Evolutionary conservation across 225 moss, liverwort and hornwort genomes (phyloP).

Genomic region (Bryoerythrophyllum caledonicum): DNA sequence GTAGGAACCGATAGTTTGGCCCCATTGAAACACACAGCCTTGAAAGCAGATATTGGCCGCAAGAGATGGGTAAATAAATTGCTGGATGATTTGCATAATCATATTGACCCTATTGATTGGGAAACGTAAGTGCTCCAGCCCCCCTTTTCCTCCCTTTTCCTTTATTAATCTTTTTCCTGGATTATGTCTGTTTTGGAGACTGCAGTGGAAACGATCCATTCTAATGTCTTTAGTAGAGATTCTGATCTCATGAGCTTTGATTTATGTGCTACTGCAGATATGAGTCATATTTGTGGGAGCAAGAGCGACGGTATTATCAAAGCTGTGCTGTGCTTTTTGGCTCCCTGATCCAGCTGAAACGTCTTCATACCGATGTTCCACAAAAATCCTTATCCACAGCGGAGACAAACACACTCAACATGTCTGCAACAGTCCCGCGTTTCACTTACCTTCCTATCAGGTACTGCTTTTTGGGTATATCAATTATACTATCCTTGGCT

Average conservation of each 20-base stretch:
- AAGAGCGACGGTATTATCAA: slow-evolving; percentile 88
- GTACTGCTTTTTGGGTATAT: too few relatives aligned
- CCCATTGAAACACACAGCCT: slow-evolving; percentile 23
- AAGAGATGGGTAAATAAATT: slow-evolving; percentile 65
- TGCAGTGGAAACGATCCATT: background rate
- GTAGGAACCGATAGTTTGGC: slow-evolving; percentile 38
- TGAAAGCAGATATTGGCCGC: slow-evolving; percentile 54
- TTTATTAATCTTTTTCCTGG: slow-evolving; percentile 7
- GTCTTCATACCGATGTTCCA: slow-evolving; percentile 66
- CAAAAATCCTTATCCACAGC: slow-evolving; percentile 52
- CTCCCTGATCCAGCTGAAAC: slow-evolving; percentile 78
- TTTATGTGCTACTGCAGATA: slow-evolving; percentile 50
- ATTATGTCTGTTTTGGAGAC: background rate
- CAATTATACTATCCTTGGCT: background rate
- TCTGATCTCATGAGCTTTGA: background rate
- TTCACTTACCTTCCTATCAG: slow-evolving; percentile 96
- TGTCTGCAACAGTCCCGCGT: slow-evolving; percentile 81
- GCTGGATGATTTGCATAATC: slow-evolving; percentile 55
- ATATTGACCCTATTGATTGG: slow-evolving; percentile 96
- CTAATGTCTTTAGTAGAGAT: too few relatives aligned
- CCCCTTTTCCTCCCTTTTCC: background rate
- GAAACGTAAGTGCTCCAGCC: slow-evolving; percentile 66
- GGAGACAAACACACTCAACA: slow-evolving; percentile 81
- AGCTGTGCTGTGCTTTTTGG: slow-evolving; percentile 91
- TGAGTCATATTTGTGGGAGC: slow-evolving; percentile 89